Evolutionary conservation across 2,329 filamentous ascomycete species (phyloP).

Genomic region (Huntiella bhutanensis): DNA sequence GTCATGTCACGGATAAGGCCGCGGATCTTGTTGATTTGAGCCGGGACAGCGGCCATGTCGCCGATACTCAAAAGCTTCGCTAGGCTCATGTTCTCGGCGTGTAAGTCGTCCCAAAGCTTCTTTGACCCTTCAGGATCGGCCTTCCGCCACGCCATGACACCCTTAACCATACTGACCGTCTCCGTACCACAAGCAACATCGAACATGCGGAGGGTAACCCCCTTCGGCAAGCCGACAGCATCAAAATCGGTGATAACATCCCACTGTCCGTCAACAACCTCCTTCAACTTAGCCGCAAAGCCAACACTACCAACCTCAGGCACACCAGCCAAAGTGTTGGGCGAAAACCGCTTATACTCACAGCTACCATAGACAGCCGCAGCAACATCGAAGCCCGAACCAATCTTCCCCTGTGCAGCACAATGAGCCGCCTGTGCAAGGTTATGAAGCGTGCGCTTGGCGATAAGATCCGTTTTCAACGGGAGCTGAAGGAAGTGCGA

Average conservation of each 20-base stretch:
- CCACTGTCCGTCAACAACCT: conserved; percentile 49
- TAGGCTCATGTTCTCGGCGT: conserved; percentile 54
- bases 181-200: conserved; percentile 89
- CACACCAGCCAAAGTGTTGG: conserved; percentile 46
- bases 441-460: conserved; percentile 58
- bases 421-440: conserved; percentile 87
- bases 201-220: conserved; percentile 71
- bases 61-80: conserved; percentile 41
- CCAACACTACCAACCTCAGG: conserved; percentile 45
- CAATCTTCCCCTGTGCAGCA: conserved; percentile 89
- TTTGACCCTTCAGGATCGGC: conserved; percentile 44
- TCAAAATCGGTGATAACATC: conserved; percentile 46
- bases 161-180: conserved; percentile 90
- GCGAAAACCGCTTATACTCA: conserved; percentile 82
- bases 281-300: conserved; percentile 47
- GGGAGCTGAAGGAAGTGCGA: conserved; percentile 47
- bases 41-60: conserved; percentile 23
- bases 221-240: conserved; percentile 45
- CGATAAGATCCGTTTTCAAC: not conserved
- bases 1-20: conserved; percentile 62
- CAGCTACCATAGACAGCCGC: conserved; percentile 84
- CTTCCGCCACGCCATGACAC: conserved; percentile 66
- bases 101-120: conserved; percentile 49
- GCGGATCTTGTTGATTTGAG: conserved; percentile 32
- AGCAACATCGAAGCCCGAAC: conserved; percentile 88